Conservation (phyloP, 352 stramenopile genomes). For the Globisporangium spiculum region DNA sequence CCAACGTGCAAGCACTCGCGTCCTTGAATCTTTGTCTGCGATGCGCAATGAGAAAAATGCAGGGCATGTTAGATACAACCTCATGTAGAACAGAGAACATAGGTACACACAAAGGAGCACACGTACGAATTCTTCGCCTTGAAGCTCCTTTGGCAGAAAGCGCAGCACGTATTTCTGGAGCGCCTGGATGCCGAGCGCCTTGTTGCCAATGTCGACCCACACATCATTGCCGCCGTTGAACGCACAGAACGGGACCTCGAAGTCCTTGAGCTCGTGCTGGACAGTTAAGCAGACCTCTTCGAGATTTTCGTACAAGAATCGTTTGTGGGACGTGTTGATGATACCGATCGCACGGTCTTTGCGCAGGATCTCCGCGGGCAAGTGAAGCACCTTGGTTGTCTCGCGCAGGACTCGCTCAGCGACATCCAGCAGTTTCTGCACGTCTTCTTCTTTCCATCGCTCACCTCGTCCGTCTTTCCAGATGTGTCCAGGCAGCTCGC, state of each 20-base stretch:
- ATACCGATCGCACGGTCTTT: slow-evolving; percentile 94
- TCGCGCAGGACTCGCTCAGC: slow-evolving; percentile 71
- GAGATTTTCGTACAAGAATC: slow-evolving; percentile 88
- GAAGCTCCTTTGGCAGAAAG: slow-evolving; percentile 73
- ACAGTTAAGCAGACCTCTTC: slow-evolving; percentile 93
- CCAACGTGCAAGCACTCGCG: slow-evolving; percentile 94
- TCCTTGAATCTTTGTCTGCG: slow-evolving; percentile 58
- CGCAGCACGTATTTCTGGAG: slow-evolving; percentile 86
- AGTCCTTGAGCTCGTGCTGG: slow-evolving; percentile 83
- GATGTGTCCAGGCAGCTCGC: slow-evolving; percentile 54
- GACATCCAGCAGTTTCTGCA: slow-evolving; percentile 84
- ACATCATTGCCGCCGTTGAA: slow-evolving; percentile 97
- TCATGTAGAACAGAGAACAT: not conserved
- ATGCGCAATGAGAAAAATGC: not conserved
- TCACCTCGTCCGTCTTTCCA: slow-evolving; percentile 84
- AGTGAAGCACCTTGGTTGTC: slow-evolving; percentile 75
- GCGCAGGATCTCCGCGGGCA: slow-evolving; percentile 85
- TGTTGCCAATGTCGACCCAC: slow-evolving; percentile 97
- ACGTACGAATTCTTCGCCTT: slow-evolving; percentile 58
- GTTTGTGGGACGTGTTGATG: slow-evolving; percentile 83
- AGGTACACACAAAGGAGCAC: not conserved
- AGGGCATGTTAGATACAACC: not conserved
- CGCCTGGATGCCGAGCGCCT: slow-evolving; percentile 91
- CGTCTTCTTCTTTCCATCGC: slow-evolving; percentile 83
- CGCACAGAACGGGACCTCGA: slow-evolving; percentile 90